Evolutionary conservation across 2,329 filamentous ascomycete genomes (phyloP).

Genomic region (Talaromyces piceae): DNA sequence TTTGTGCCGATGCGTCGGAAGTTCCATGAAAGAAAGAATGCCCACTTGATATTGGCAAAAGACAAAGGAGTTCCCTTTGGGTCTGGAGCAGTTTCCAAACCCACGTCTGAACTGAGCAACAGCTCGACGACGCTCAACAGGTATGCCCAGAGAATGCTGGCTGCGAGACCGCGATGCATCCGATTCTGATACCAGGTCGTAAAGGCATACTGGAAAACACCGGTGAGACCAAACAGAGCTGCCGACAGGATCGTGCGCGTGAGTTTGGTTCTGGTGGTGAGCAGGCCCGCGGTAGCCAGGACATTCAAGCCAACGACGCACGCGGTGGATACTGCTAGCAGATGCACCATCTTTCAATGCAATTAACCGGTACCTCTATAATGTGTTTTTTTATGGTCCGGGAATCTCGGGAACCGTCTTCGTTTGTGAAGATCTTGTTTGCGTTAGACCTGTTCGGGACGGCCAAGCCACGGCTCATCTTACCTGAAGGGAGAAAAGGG

Average conservation of each 20-base stretch:
- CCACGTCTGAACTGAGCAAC: background rate
- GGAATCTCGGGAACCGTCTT: background rate
- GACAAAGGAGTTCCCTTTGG: background rate
- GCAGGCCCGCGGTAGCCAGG: background rate
- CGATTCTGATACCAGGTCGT: background rate
- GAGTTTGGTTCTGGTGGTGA: background rate
- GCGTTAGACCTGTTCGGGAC: background rate
- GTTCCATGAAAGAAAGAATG: background rate
- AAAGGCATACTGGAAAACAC: background rate
- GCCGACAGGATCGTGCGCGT: background rate
- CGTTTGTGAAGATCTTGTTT: background rate
- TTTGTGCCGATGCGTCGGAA: background rate
- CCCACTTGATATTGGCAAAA: background rate
- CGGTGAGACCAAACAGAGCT: background rate
- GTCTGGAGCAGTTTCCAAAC: background rate
- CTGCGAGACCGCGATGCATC: background rate
- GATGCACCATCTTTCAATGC: background rate
- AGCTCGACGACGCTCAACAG: background rate
- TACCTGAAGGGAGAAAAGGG: background rate
- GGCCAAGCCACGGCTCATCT: background rate
- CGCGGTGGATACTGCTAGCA: background rate
- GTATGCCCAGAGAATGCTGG: background rate
- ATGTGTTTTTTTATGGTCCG: background rate
- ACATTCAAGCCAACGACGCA: background rate
- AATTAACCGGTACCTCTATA: background rate